Evolutionary conservation across 768 basidiomycete species (phyloP), one percentile per base, ranked within the genome.

Genomic region (Boletus vermiculosoides): DNA sequence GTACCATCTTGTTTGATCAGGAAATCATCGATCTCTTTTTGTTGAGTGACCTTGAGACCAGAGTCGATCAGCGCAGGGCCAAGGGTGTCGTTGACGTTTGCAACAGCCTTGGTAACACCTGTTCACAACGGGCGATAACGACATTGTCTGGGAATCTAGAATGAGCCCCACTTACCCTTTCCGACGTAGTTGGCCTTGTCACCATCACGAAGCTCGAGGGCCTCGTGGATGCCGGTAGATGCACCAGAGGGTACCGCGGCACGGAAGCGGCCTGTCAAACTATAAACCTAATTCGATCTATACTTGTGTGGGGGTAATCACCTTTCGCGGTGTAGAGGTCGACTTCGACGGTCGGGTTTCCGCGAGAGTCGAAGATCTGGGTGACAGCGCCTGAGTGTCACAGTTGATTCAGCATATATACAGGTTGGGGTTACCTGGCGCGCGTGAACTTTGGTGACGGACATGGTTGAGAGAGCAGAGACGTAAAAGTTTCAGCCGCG

Each of bases 301-400:
- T 56, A 36, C n/a, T 28, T 44, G 31, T 22, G 45, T 36, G 45
- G 18, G 22, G 44, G 37, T 48, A 58, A 75, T 66, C 68, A 91
- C 94, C 94, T 82, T 94, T 93, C 41, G 71, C 82, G 59, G 95
- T 98, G 83, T 82, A 72, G 68, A 95, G 78, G 73, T 95, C 92
- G 72, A 94, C 92, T 78, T 94, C 94, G 71, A 97, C 92, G 69
- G 94, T 96, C 68, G 92, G 94, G 83, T 98, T 94, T 67, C 94
- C 95, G 71, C 96, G 93, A 71, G 94, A 98, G 83, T 98, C 96
- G 75, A 97, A 98, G 86, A 98, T 96, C 96, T 98, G 69, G 1
- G 28, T 25, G 44, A 58, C 59, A 53, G 22, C 1, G 34, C 55
- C 47, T 74, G 60, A 61, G 54, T 39, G 44, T 37, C 41, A 28